Percentiles rank a stretch among this genome's conserved stretches.
Conservation (phyloP, 2,329 filamentous ascomycete genomes). For the Hymenoscyphus salicellus region DNA sequence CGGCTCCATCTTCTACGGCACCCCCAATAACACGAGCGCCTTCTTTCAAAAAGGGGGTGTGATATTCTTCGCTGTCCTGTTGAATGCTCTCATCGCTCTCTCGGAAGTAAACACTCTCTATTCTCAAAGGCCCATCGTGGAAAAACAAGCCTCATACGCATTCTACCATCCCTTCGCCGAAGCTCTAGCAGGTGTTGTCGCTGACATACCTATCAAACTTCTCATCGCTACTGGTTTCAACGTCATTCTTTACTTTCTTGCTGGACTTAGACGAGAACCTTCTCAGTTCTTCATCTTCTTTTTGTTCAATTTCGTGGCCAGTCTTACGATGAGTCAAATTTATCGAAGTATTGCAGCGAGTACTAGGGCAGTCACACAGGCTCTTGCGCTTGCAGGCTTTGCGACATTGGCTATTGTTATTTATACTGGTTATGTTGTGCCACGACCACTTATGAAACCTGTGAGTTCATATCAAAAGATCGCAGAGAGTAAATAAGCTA, state of each 20-base stretch:
- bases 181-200: constrained; percentile 80
- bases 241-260: constrained; percentile 80
- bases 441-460: constrained; percentile 58
- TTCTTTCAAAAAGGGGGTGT: constrained; percentile 63
- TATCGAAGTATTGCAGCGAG: constrained; percentile 72
- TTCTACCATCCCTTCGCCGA: constrained; percentile 89
- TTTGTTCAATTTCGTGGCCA: constrained; percentile 37
- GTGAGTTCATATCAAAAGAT: constrained; percentile 42
- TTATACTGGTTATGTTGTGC: constrained; percentile 43
- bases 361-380: constrained; percentile 65
- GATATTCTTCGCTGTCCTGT: constrained; percentile 65
- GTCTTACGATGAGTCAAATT: constrained; percentile 66
- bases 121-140: constrained; percentile 83
- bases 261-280: constrained; percentile 62
- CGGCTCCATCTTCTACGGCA: constrained; percentile 62
- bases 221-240: constrained; percentile 74
- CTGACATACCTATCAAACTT: constrained; percentile 82
- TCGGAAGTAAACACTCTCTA: constrained; percentile 71
- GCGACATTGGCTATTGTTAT: constrained; percentile 39
- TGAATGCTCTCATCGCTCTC: constrained; percentile 64
- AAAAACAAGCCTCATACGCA: constrained; percentile 84
- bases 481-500: constrained; percentile 58
- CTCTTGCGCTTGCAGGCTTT: constrained; percentile 60
- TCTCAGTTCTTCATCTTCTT: constrained; percentile 82
- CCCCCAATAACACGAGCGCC: constrained; percentile 49